Evolutionary conservation across 352 stramenopile species (phyloP).

Genomic region (Lagenidium giganteum): DNA sequence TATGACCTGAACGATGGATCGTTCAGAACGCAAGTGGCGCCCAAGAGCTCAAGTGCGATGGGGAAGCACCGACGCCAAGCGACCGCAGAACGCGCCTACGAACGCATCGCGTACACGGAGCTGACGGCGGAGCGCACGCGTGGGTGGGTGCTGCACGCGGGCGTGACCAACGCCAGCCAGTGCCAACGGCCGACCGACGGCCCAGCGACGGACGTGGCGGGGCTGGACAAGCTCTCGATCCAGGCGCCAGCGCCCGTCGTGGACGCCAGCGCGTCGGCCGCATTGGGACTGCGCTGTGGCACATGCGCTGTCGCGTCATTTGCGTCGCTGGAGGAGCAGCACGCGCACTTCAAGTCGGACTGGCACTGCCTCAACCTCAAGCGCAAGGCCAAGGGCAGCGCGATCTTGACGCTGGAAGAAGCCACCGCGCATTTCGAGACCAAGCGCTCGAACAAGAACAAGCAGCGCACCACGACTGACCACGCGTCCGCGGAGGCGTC

Average conservation of each 20-base stretch:
- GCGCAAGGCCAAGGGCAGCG: conserved; percentile 48
- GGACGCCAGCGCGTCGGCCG: conserved; percentile 28
- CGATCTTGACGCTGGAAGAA: conserved; percentile 34
- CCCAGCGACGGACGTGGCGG: conserved; percentile 8
- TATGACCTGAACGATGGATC: too few species aligned
- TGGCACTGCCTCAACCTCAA: conserved; percentile 83
- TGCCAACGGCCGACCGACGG: conserved; percentile 22
- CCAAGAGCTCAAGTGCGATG: too few species aligned
- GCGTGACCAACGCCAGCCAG: conserved; percentile 44
- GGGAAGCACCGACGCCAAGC: too few species aligned
- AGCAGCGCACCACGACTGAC: conserved; percentile 9
- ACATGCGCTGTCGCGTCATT: conserved; percentile 71
- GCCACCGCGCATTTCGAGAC: conserved; percentile 20
- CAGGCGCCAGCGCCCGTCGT: conserved; percentile 24
- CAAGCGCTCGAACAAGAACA: conserved; percentile 17
- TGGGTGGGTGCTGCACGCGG: conserved; percentile 54
- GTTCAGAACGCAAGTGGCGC: too few species aligned
- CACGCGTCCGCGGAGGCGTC: conserved; percentile 24
- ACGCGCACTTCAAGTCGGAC: conserved; percentile 82
- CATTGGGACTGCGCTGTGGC: conserved; percentile 58
- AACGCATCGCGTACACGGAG: conserved; percentile 58
- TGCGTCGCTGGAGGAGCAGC: conserved; percentile 69
- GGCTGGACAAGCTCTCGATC: conserved; percentile 20
- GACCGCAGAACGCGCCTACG: conserved; percentile 52
- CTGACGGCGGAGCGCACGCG: conserved; percentile 35